Evolutionary conservation across 1,139 yeast species (phyloP).

Genomic region (Saccharomyces hybrid): DNA sequence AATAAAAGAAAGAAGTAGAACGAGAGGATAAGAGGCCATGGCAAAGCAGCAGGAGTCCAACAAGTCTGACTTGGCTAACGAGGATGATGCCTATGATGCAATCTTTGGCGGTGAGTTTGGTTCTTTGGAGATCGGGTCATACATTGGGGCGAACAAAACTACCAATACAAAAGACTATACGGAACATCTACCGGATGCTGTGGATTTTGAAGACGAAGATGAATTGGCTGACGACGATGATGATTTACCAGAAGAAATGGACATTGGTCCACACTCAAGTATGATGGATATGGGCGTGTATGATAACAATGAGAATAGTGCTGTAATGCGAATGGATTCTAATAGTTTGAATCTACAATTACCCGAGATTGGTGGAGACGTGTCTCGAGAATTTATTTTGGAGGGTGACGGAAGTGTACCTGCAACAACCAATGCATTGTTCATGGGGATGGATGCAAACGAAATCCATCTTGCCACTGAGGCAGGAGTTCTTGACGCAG

Average conservation of each 20-base stretch:
- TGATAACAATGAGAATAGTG: slow-evolving; percentile 3
- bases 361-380: background rate
- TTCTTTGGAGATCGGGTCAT: slow-evolving; percentile 31
- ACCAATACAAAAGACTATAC: slow-evolving; percentile 22
- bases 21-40: background rate
- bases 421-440: slow-evolving; percentile 18
- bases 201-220: slow-evolving; percentile 91
- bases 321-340: background rate
- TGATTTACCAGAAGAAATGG: slow-evolving; percentile 37
- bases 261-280: slow-evolving; percentile 29
- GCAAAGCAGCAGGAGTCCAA: background rate
- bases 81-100: slow-evolving; percentile 35
- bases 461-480: slow-evolving; percentile 14
- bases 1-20: background rate
- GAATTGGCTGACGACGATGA: slow-evolving; percentile 72
- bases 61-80: background rate
- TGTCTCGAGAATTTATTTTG: background rate
- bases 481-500: slow-evolving; percentile 7
- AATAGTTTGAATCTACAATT: background rate
- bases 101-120: slow-evolving; percentile 34
- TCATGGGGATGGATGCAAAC: slow-evolving; percentile 22
- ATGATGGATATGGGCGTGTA: slow-evolving; percentile 17
- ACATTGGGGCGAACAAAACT: slow-evolving; percentile 15
- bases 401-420: background rate
- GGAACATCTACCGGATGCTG: slow-evolving; percentile 84